Conservation (phyloP, 2,329 filamentous ascomycete genomes). For the Fusarium guadeloupense region DNA sequence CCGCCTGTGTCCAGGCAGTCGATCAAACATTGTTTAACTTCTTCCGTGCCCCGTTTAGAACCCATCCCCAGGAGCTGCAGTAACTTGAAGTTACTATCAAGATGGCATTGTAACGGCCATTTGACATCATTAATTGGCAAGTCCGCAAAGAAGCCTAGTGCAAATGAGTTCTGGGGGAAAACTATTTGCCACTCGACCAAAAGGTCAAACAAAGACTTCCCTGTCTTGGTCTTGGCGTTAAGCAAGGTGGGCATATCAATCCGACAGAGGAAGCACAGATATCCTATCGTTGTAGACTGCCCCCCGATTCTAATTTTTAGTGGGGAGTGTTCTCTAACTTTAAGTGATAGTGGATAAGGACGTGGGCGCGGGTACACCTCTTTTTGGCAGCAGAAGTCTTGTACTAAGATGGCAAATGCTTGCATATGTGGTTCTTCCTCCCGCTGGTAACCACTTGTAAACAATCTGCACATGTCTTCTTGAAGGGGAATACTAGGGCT, state of each 20-base stretch:
- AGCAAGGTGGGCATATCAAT: not conserved
- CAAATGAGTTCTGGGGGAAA: not conserved
- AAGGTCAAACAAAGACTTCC: not conserved
- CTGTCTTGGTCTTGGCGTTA: not conserved
- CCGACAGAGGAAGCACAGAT: not conserved
- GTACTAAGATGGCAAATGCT: not conserved
- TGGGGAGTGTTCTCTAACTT: too few species aligned
- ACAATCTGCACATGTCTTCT: not conserved
- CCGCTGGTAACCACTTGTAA: not conserved
- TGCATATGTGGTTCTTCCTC: not conserved
- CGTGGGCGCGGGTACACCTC: too few species aligned
- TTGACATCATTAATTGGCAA: too few species aligned
- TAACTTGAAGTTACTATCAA: too few species aligned
- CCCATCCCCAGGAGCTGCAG: too few species aligned
- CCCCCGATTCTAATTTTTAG: too few species aligned
- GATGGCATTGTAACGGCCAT: too few species aligned
- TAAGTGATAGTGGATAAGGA: too few species aligned
- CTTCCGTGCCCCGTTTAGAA: too few species aligned
- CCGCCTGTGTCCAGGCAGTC: too few species aligned
- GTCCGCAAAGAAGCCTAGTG: too few species aligned
- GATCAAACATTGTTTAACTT: too few species aligned
- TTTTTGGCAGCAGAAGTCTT: not conserved
- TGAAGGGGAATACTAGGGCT: rapidly evolving
- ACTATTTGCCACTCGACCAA: not conserved
- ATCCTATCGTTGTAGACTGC: not conserved